phyloP scores from a whole-genome alignment of 139 green algal species.

The Chlamydomonas incerta region DNA sequence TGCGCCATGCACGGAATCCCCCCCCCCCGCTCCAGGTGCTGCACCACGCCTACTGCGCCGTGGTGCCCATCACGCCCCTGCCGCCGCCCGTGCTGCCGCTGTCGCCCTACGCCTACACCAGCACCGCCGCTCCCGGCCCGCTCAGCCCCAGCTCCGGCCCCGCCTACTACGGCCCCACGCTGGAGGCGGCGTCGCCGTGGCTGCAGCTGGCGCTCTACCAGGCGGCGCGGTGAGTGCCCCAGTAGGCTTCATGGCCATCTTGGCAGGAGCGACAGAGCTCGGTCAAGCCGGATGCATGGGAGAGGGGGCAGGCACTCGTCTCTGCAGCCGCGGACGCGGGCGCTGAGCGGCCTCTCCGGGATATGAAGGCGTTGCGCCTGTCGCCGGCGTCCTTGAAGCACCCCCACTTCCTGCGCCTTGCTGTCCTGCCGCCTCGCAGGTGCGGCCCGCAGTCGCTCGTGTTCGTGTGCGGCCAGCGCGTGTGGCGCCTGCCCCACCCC shows the following conservation, averaged over 20 bases:
- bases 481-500: slow-evolving; percentile 69
- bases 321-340: too few species aligned
- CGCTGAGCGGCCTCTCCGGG: too few species aligned
- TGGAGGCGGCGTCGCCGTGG: slow-evolving; percentile 77
- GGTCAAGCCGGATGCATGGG: too few species aligned
- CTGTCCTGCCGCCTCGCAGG: neutral
- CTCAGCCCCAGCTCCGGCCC: slow-evolving; percentile 36
- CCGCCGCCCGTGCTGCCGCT: slow-evolving; percentile 78
- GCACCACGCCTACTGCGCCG: slow-evolving; percentile 74
- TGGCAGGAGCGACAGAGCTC: too few species aligned
- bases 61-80: slow-evolving; percentile 82
- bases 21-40: too few species aligned
- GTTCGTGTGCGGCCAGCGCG: slow-evolving; percentile 73
- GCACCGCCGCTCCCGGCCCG: too few species aligned
- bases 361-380: too few species aligned
- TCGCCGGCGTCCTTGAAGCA: too few species aligned
- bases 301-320: too few species aligned
- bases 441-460: slow-evolving; percentile 73
- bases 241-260: too few species aligned
- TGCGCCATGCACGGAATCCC: too few species aligned
- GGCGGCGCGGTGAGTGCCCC: slow-evolving; percentile 21
- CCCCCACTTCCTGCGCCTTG: too few species aligned
- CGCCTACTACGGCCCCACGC: slow-evolving; percentile 73
- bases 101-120: slow-evolving; percentile 6
- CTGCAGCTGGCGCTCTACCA: slow-evolving; percentile 81